Conservation (phyloP, 2,329 filamentous ascomycete species). For the Nigrospora sphaerica region DNA sequence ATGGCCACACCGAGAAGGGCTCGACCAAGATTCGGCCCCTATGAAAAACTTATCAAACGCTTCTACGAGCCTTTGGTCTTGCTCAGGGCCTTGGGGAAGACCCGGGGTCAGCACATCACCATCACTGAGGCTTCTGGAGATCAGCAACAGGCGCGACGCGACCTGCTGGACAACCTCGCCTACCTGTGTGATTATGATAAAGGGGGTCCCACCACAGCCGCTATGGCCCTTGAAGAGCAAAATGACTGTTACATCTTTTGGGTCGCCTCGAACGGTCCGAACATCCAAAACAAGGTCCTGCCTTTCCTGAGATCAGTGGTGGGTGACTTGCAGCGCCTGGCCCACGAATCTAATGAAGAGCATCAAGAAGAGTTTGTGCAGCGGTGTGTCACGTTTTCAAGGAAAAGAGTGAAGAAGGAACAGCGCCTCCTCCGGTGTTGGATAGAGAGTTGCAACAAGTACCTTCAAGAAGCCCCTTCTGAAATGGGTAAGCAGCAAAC, state of each 20-base stretch:
- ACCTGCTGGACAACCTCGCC: slow-evolving; percentile 31
- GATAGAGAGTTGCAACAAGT: neutral
- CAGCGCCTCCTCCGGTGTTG: neutral
- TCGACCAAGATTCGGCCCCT: neutral
- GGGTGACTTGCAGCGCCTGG: slow-evolving; percentile 3
- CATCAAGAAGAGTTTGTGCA: slow-evolving; percentile 10
- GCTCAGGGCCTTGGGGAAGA: slow-evolving; percentile 21
- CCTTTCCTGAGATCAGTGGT: slow-evolving; percentile 24
- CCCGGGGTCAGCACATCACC: slow-evolving; percentile 19
- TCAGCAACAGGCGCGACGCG: slow-evolving; percentile 6
- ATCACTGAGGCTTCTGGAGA: neutral
- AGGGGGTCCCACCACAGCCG: slow-evolving; percentile 35
- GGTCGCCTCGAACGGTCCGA: slow-evolving; percentile 31
- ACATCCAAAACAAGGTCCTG: slow-evolving; percentile 9
- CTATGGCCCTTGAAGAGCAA: slow-evolving; percentile 32
- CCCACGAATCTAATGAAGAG: neutral
- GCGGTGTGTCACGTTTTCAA: slow-evolving; percentile 11
- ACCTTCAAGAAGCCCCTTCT: neutral
- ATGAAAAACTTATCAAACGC: slow-evolving; percentile 7
- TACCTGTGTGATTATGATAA: slow-evolving; percentile 39
- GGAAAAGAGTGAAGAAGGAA: slow-evolving; percentile 8
- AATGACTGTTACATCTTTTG: slow-evolving; percentile 29
- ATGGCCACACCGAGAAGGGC: no score
- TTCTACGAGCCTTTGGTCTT: slow-evolving; percentile 32
- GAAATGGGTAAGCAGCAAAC: slow-evolving; percentile 1